A percentile compares a stretch with the other conserved stretches of the same genome.
Evolutionary conservation across 2,329 filamentous ascomycete genomes (phyloP).

Genomic region (Pseudocercospora cruenta): DNA sequence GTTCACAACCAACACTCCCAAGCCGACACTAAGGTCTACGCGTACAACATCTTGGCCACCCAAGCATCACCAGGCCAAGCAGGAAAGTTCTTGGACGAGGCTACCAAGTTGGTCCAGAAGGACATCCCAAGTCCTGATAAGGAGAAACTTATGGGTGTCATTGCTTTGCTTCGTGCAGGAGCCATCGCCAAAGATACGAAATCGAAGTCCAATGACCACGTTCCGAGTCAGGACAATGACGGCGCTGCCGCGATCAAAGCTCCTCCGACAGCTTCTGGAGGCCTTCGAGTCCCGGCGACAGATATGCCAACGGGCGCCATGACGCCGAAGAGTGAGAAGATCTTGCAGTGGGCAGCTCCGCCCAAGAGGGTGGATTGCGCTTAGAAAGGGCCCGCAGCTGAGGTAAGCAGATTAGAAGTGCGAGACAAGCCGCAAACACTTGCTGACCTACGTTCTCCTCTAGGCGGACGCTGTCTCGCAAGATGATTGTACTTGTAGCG

Average conservation of each 20-base stretch:
- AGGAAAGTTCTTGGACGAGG: conserved; percentile 25
- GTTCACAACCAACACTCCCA: conserved; percentile 27
- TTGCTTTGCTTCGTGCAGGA: conserved; percentile 24
- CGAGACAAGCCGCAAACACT: not conserved
- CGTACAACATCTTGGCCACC: conserved; percentile 32
- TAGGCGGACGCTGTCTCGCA: not conserved
- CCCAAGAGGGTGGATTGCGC: not conserved
- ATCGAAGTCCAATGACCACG: not conserved
- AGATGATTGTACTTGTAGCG: not conserved
- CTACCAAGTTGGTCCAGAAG: conserved; percentile 21
- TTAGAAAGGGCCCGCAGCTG: not conserved
- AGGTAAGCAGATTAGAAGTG: not conserved
- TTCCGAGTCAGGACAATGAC: not conserved
- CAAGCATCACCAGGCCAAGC: conserved; percentile 26
- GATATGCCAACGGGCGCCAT: conserved; percentile 11
- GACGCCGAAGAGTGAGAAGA: conserved; percentile 31
- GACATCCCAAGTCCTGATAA: conserved; percentile 18
- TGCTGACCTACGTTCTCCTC: not conserved
- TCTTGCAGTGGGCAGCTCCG: conserved; percentile 26
- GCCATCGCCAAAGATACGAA: conserved; percentile 3
- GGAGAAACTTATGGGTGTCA: conserved; percentile 24
- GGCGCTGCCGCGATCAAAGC: not conserved
- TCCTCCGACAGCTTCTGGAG: not conserved
- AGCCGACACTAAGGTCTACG: conserved; percentile 28
- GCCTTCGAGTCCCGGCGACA: conserved; percentile 1